Conservation (phyloP, 1,284 basidiomycete species). For the Sutorius eximius region DNA sequence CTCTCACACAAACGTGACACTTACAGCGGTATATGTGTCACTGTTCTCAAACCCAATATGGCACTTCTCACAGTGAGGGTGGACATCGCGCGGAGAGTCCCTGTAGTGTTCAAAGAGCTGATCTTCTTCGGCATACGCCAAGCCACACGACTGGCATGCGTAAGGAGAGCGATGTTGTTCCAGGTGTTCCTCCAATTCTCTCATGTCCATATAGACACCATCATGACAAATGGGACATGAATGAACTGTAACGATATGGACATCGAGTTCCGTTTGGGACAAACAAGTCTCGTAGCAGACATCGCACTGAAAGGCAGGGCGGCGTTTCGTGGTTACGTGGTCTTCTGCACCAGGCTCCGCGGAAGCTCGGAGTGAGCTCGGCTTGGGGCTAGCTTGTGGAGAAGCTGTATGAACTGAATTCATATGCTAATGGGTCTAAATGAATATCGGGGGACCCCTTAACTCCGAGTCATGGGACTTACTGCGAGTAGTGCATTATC, state of each 20-base stretch:
- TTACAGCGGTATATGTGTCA: constrained; percentile 21
- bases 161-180: constrained; percentile 32
- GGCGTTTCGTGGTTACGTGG: constrained; percentile 1
- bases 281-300: constrained; percentile 27
- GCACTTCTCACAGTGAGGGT: constrained; percentile 31
- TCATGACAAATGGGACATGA: constrained; percentile 36
- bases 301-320: constrained; percentile 20
- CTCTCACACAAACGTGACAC: constrained; percentile 2
- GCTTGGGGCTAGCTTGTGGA: constrained; percentile 12
- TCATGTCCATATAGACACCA: constrained; percentile 30
- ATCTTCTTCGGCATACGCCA: constrained; percentile 28
- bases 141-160: constrained; percentile 24
- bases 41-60: constrained; percentile 24
- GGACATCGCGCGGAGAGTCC: constrained; percentile 22
- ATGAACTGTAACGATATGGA: constrained; percentile 33
- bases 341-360: constrained; percentile 7
- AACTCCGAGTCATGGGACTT: constrained; percentile 15
- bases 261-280: constrained; percentile 30
- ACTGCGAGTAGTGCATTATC: constrained; percentile 23
- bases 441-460: constrained; percentile 14
- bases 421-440: constrained; percentile 18
- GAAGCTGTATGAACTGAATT: constrained; percentile 15
- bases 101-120: constrained; percentile 33
- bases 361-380: constrained; percentile 10
- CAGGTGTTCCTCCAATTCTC: constrained; percentile 29